phyloP scores from a whole-genome alignment of 2,329 filamentous ascomycete species.

The Fusarium coicis region DNA sequence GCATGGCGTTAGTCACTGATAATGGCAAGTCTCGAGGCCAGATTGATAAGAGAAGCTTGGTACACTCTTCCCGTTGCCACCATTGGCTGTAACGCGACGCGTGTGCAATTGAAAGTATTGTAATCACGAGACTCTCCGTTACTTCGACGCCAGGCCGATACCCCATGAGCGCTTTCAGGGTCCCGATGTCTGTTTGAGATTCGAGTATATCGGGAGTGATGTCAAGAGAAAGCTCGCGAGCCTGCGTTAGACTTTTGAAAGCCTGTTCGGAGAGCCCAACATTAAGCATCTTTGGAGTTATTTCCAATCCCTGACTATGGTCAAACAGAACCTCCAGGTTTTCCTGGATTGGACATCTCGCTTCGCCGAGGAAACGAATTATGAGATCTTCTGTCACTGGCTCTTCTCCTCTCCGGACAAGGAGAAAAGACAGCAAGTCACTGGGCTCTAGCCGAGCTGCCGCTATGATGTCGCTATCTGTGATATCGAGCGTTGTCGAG shows the following conservation, averaged over 20 bases:
- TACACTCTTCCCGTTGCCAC: neutral
- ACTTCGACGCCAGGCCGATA: neutral
- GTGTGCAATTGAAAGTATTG: neutral
- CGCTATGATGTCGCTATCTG: neutral
- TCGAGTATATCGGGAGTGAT: neutral
- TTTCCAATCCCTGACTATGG: neutral
- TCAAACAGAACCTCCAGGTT: neutral
- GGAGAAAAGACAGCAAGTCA: neutral
- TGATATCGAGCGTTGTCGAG: neutral
- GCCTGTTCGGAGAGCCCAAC: neutral
- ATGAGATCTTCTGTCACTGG: neutral
- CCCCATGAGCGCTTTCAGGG: neutral
- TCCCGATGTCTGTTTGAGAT: neutral
- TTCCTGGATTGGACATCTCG: neutral
- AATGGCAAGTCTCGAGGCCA: neutral
- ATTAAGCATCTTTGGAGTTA: neutral
- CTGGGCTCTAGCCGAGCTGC: neutral
- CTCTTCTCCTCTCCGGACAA: neutral
- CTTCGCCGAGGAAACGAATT: neutral
- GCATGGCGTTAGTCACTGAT: neutral
- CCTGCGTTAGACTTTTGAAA: neutral
- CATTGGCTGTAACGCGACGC: too few relatives aligned
- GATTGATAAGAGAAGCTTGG: neutral
- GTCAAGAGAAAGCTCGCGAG: neutral
- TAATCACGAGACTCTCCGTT: neutral